phyloP scores from a whole-genome alignment of 2,329 filamentous ascomycete species.

The Aspergillus chevalieri region DNA sequence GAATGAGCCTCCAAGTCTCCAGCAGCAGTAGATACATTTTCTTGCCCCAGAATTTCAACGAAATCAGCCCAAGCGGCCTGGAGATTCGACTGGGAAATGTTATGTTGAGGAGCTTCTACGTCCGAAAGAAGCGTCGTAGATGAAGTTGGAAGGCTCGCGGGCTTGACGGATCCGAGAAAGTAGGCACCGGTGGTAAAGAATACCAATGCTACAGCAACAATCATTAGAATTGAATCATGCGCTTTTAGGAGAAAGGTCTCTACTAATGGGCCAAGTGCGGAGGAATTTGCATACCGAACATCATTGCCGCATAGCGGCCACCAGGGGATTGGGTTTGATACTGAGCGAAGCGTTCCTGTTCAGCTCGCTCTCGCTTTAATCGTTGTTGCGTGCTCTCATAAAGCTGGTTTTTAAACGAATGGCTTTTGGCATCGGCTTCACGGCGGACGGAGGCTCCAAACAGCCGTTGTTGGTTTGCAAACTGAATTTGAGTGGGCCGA shows the following conservation, averaged over 20 bases:
- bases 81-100: conserved; percentile 51
- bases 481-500: background rate
- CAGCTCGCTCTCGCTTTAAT: conserved; percentile 52
- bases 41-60: conserved; percentile 54
- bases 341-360: conserved; percentile 47
- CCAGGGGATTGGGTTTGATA: conserved; percentile 36
- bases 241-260: background rate
- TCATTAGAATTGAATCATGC: conserved; percentile 3
- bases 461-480: conserved; percentile 12
- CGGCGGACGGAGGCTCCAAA: conserved; percentile 16
- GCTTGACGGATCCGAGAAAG: conserved; percentile 48
- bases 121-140: conserved; percentile 53
- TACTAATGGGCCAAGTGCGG: background rate
- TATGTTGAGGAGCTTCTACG: conserved; percentile 46
- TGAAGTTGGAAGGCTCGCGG: conserved; percentile 40
- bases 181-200: conserved; percentile 50
- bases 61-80: conserved; percentile 62
- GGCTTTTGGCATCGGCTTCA: conserved; percentile 24
- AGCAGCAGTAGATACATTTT: conserved; percentile 55
- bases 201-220: conserved; percentile 39
- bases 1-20: conserved; percentile 52
- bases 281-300: conserved; percentile 24
- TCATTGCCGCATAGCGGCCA: conserved; percentile 33
- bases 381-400: conserved; percentile 57
- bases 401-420: conserved; percentile 55